Evolutionary conservation across 2,329 filamentous ascomycete genomes (phyloP), one percentile per base, ranked within the genome.

Genomic region (Scytalidium lignicola): DNA sequence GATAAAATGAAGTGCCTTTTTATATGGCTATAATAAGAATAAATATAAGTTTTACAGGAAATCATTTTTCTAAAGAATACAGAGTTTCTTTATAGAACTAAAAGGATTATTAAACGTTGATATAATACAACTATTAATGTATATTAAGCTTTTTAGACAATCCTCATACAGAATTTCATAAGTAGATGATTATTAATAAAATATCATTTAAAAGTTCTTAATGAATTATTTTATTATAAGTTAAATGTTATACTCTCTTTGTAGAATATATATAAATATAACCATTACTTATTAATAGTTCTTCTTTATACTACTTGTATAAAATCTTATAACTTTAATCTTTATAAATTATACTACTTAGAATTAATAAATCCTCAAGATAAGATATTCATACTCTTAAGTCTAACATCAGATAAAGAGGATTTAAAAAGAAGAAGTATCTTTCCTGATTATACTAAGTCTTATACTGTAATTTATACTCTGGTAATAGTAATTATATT

Each of bases 1-100:
- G 46, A 17, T 23, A 50, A 43, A 13, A 55, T 55, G 20, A 44
- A 26, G 17, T 20, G 44, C n/a, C 44, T 55, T 17, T 55, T 55
- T 44, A 46, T 3, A 17, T 44, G 50, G 22, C 44, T 44, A 12
- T 55, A 47, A 47, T 55, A 44, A 50, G 41, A 41, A 22, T 47
- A 47, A 22, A 52, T 50, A 43, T 55, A 47, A 50, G 50, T 55
- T 50, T 43, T 55, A 39, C 50, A 55, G 50, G 52, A 55, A 47
- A 48, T 55, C 41, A 46, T 50, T 10, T 39, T 55, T 26, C 17
- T 42, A 17, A 26, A 52, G 44, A 51, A 55, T 12, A 50, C 50
- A 17, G 53, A 47, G 39, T 53, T 55, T 20, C 15, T 51, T 41
- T 55, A 48, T 51, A 48, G 53, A 18, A 53, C 23, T 41, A 51